Evolutionary conservation across 352 stramenopile species (phyloP).

Genomic region (Peronosclerospora sorghi): DNA sequence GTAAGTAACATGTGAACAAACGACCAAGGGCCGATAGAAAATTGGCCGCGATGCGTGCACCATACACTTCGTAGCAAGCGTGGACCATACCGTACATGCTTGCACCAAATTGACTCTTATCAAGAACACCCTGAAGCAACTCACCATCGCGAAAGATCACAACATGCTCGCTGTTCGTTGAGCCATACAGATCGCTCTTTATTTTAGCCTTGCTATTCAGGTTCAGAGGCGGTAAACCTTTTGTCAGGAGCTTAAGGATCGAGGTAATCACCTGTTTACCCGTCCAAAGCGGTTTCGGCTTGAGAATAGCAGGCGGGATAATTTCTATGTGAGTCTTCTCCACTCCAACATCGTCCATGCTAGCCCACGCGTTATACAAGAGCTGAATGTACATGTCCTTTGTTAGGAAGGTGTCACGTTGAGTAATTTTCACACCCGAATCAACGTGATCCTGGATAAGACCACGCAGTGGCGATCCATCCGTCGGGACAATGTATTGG

Average conservation of each 20-base stretch:
- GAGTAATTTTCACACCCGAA: conserved; percentile 96
- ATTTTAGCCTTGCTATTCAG: conserved; percentile 95
- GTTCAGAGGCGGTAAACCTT: conserved; percentile 84
- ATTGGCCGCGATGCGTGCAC: conserved; percentile 69
- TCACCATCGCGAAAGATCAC: conserved; percentile 95
- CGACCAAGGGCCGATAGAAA: conserved; percentile 77
- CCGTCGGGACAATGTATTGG: conserved; percentile 96
- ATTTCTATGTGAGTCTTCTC: conserved; percentile 89
- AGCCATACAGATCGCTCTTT: conserved; percentile 91
- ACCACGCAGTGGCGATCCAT: conserved; percentile 95
- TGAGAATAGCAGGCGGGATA: conserved; percentile 94
- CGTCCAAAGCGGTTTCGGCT: conserved; percentile 95
- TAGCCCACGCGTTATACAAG: conserved; percentile 90
- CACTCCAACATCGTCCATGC: conserved; percentile 88
- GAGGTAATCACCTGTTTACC: conserved; percentile 99
- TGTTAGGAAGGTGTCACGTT: conserved; percentile 96
- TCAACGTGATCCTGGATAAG: conserved; percentile 99
- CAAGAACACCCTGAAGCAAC: conserved; percentile 93
- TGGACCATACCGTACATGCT: conserved; percentile 98
- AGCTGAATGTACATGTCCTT: conserved; percentile 99
- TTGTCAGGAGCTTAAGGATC: conserved; percentile 91
- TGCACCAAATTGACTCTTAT: conserved; percentile 98
- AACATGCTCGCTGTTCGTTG: conserved; percentile 90
- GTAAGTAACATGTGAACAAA: conserved; percentile 96
- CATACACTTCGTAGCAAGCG: conserved; percentile 90